phyloP scores from a whole-genome alignment of 352 stramenopile species.

The Blastocystis sp. region DNA sequence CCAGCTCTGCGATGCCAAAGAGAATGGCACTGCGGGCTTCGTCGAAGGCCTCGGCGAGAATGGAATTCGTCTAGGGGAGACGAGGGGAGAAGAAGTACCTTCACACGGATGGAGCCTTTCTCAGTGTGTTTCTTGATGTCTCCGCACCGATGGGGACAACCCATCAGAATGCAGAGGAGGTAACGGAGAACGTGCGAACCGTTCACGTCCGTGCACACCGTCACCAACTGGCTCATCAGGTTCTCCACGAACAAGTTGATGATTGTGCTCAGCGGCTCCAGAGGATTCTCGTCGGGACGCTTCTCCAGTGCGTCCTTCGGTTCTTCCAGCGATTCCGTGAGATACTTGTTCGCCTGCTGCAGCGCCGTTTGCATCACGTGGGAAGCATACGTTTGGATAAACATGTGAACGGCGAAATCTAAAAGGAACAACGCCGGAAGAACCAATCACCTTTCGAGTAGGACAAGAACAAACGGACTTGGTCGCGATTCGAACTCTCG shows the following conservation, averaged over 20 bases:
- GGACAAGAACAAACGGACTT: conserved; percentile 48
- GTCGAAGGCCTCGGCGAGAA: conserved; percentile 9
- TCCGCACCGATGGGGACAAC: conserved; percentile 3
- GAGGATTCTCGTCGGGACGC: conserved; percentile 9
- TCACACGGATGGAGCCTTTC: conserved; percentile 27
- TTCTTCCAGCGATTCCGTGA: conserved; percentile 16
- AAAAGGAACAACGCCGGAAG: background rate
- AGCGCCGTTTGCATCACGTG: conserved; percentile 54
- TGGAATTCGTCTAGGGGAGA: background rate
- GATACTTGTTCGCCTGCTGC: conserved; percentile 33
- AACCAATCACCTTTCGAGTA: conserved; percentile 34
- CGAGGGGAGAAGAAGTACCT: background rate
- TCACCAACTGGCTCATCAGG: background rate
- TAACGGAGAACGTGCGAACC: conserved; percentile 39
- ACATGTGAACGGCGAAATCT: conserved; percentile 57
- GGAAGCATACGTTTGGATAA: conserved; percentile 51
- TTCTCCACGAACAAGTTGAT: conserved; percentile 46
- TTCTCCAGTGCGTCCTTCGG: background rate
- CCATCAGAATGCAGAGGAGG: conserved; percentile 35
- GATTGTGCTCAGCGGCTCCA: conserved; percentile 8
- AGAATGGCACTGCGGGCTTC: conserved; percentile 36
- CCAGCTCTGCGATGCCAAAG: conserved; percentile 21
- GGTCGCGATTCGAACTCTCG: conserved; percentile 16
- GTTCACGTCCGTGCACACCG: conserved; percentile 15
- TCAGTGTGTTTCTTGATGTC: conserved; percentile 52